Percentiles rank a stretch among this genome's conserved stretches.
phyloP scores from a whole-genome alignment of 1,139 yeast genomes.

The Suhomyces atakaporum region DNA sequence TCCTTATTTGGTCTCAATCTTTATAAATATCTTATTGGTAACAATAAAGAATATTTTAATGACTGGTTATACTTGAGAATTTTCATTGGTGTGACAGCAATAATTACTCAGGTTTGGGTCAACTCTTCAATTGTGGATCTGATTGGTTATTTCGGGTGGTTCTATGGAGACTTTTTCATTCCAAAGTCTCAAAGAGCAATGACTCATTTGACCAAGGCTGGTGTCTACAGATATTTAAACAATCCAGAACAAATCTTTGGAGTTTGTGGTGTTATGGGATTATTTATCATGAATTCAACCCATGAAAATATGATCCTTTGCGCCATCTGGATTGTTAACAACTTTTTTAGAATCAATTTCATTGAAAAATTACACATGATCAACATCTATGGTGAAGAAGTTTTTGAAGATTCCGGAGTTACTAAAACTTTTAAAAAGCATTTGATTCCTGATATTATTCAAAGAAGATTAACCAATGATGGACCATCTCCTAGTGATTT shows the following conservation, averaged over 20 bases:
- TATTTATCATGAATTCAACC: conserved; percentile 64
- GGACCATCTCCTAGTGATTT: conserved; percentile 17
- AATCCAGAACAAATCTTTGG: conserved; percentile 86
- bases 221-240: conserved; percentile 80
- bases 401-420: conserved; percentile 62
- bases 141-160: conserved; percentile 87
- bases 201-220: conserved; percentile 67
- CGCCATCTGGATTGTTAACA: conserved; percentile 67
- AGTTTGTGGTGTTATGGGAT: conserved; percentile 83
- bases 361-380: conserved; percentile 83
- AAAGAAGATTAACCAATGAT: conserved; percentile 32
- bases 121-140: conserved; percentile 70
- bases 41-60: conserved; percentile 24
- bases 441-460: conserved; percentile 44
- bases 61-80: conserved; percentile 58
- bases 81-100: conserved; percentile 55
- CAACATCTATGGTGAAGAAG: conserved; percentile 71
- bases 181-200: conserved; percentile 47
- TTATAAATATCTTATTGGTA: conserved; percentile 27
- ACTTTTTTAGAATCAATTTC: conserved; percentile 66
- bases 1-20: conserved; percentile 47
- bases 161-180: conserved; percentile 83
- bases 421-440: conserved; percentile 64
- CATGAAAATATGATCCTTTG: conserved; percentile 58
- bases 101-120: conserved; percentile 71